Percentiles rank a stretch among this genome's conserved stretches.
Evolutionary conservation across 2,329 filamentous ascomycete genomes (phyloP).

Genomic region (Capronia epimyces): DNA sequence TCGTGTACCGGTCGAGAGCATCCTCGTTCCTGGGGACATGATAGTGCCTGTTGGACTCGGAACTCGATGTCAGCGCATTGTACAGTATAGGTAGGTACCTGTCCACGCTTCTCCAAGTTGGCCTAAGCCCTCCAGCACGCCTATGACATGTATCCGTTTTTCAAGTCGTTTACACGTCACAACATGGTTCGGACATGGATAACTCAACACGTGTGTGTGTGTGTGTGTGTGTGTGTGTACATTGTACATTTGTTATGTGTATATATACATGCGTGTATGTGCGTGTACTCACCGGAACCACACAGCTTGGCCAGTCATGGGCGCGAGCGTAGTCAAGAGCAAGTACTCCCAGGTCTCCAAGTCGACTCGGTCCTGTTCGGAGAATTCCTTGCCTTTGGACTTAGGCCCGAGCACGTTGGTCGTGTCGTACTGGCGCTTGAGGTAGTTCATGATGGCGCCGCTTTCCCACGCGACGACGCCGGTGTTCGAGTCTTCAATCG

Average conservation of each 20-base stretch:
- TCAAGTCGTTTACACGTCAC: no score
- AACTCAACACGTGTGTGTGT: no score
- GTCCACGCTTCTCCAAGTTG: no score
- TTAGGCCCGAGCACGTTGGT: conserved; percentile 37
- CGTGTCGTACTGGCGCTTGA: conserved; percentile 40
- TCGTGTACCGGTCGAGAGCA: conserved; percentile 38
- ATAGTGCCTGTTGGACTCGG: not conserved
- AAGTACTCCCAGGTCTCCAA: conserved; percentile 47
- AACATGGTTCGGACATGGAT: no score
- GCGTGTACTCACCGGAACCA: conserved; percentile 35
- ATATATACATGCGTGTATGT: no score
- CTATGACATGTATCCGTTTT: no score
- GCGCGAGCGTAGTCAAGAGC: conserved; percentile 39
- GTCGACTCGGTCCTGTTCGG: conserved; percentile 40
- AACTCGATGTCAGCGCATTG: no score
- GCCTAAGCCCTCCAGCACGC: no score
- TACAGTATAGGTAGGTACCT: no score
- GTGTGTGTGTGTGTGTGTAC: no score
- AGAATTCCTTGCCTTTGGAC: conserved; percentile 27
- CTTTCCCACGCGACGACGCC: conserved; percentile 38
- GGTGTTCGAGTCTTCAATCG: conserved; percentile 38
- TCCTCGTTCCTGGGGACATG: conserved; percentile 35
- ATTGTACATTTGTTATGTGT: no score
- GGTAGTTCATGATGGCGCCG: conserved; percentile 37
- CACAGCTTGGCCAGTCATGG: conserved; percentile 40